Evolutionary conservation across 163 green algal species (phyloP).

Genomic region (Scenedesmus sp.): DNA sequence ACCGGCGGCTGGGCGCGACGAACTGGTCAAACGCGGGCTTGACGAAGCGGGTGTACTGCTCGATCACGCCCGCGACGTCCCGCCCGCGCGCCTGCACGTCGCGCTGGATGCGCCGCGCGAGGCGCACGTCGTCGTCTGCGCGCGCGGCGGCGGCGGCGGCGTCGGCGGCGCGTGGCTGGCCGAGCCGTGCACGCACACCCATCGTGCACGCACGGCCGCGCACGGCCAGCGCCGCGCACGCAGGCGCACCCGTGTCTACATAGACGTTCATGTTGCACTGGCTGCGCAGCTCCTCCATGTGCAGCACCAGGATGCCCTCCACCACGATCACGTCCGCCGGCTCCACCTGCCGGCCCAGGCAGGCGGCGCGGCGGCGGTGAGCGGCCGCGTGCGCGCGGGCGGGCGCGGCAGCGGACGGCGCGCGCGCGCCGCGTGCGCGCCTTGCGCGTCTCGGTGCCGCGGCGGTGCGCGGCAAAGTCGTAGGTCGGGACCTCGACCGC

Average conservation of each 20-base stretch:
- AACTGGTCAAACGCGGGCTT: slow-evolving; percentile 96
- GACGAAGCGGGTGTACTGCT: slow-evolving; percentile 94
- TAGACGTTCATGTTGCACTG: slow-evolving; percentile 98
- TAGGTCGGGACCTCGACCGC: slow-evolving; percentile 92
- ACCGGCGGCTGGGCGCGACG: slow-evolving; percentile 77
- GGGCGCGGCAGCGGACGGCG: not conserved
- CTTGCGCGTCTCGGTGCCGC: slow-evolving; percentile 56
- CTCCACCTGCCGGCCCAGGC: slow-evolving; percentile 54
- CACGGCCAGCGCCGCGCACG: not conserved
- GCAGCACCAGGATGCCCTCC: slow-evolving; percentile 91
- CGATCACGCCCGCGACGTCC: slow-evolving; percentile 87
- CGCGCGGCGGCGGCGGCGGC: slow-evolving; percentile 50
- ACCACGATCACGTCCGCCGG: slow-evolving; percentile 95
- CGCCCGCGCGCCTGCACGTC: slow-evolving; percentile 90
- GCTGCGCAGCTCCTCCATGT: slow-evolving; percentile 77
- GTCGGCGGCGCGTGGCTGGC: not conserved
- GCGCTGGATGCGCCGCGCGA: slow-evolving; percentile 88
- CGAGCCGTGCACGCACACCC: not conserved
- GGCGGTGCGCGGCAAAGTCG: slow-evolving; percentile 89
- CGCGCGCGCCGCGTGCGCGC: not conserved
- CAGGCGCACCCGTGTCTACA: slow-evolving; percentile 39
- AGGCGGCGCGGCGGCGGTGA: no score
- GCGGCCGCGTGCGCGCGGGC: no score
- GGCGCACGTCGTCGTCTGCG: slow-evolving; percentile 85
- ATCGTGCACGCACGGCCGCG: not conserved